These are phyloP conservation scores for Alternaria brassicae DNA, from an alignment of 2,329 filamentous ascomycete genomes.

Conservation along the genomic window DNA sequence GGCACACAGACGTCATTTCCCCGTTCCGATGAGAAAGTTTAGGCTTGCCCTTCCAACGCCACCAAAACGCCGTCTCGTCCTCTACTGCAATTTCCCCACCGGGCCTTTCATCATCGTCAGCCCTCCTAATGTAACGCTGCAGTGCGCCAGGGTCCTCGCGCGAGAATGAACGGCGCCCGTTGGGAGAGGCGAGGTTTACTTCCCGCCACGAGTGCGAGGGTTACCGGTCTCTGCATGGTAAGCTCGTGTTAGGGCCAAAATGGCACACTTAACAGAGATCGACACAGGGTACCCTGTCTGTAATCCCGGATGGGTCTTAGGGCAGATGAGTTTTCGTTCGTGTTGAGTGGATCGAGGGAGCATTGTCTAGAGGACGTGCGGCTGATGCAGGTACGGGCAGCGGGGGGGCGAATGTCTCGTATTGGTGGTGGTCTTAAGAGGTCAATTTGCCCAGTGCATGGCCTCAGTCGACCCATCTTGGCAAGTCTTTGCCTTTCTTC, in stretches of 20 bases:
- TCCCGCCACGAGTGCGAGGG: slow-evolving; percentile 1
- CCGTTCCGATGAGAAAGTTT: neutral
- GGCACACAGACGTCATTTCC: slow-evolving; percentile 1
- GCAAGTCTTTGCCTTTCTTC: neutral
- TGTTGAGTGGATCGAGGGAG: slow-evolving; percentile 1
- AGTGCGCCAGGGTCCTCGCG: neutral
- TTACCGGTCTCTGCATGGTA: slow-evolving; percentile 6
- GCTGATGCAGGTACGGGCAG: slow-evolving; percentile 18
- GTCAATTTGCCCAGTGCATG: neutral
- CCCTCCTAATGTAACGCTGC: slow-evolving; percentile 7
- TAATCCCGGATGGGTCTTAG: slow-evolving; percentile 1
- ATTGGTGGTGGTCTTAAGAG: slow-evolving; percentile 9
- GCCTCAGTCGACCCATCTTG: neutral
- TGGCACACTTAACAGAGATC: slow-evolving; percentile 8
- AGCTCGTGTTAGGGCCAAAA: slow-evolving; percentile 15
- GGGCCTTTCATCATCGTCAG: neutral
- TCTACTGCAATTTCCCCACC: neutral
- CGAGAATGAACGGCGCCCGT: neutral
- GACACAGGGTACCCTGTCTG: slow-evolving; percentile 1
- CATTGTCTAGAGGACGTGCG: neutral
- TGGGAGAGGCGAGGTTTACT: neutral
- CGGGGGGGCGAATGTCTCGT: slow-evolving; percentile 1
- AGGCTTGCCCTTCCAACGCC: neutral
- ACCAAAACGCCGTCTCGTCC: neutral
- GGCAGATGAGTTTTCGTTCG: slow-evolving; percentile 12